Percentiles rank a stretch among this genome's conserved stretches.
Conservation (phyloP, 2,329 filamentous ascomycete species). For the Fusarium odoratissimum region DNA sequence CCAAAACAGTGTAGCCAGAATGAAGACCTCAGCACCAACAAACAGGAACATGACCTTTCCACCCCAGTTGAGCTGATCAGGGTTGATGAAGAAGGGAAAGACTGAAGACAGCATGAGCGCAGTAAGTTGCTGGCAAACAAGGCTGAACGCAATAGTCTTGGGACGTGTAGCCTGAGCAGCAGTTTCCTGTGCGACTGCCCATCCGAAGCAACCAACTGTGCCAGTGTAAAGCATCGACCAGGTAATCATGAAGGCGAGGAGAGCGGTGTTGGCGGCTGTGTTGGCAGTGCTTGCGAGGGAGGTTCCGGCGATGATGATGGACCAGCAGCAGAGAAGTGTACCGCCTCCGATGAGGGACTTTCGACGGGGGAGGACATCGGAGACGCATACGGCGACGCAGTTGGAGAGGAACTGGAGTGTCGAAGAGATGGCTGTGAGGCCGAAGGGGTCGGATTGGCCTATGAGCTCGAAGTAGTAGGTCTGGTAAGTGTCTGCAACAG, state of each 20-base stretch:
- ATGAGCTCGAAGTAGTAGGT: slow-evolving; percentile 49
- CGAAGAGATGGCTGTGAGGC: slow-evolving; percentile 46
- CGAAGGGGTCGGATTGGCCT: slow-evolving; percentile 46
- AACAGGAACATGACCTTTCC: slow-evolving; percentile 54
- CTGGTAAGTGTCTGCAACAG: slow-evolving; percentile 42
- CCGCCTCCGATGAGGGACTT: slow-evolving; percentile 45
- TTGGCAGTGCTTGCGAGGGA: slow-evolving; percentile 38
- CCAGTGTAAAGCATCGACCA: slow-evolving; percentile 48
- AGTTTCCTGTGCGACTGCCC: slow-evolving; percentile 47
- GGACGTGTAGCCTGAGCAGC: slow-evolving; percentile 44
- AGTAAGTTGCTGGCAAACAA: slow-evolving; percentile 50
- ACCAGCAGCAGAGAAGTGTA: slow-evolving; percentile 43
- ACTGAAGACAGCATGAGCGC: slow-evolving; percentile 51
- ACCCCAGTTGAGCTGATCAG: slow-evolving; percentile 53
- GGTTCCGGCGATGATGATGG: slow-evolving; percentile 43
- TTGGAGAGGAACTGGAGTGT: slow-evolving; percentile 47
- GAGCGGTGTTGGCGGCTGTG: slow-evolving; percentile 41
- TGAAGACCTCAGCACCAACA: slow-evolving; percentile 50
- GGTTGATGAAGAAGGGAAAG: slow-evolving; percentile 54
- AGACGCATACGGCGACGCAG: slow-evolving; percentile 40
- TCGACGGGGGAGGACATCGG: slow-evolving; percentile 43
- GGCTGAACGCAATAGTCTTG: slow-evolving; percentile 46
- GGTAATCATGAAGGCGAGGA: slow-evolving; percentile 46
- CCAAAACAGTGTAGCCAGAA: slow-evolving; percentile 47
- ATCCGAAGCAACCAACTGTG: slow-evolving; percentile 46